phyloP scores from a whole-genome alignment of 768 basidiomycete species.

The Collybia mongolica region DNA sequence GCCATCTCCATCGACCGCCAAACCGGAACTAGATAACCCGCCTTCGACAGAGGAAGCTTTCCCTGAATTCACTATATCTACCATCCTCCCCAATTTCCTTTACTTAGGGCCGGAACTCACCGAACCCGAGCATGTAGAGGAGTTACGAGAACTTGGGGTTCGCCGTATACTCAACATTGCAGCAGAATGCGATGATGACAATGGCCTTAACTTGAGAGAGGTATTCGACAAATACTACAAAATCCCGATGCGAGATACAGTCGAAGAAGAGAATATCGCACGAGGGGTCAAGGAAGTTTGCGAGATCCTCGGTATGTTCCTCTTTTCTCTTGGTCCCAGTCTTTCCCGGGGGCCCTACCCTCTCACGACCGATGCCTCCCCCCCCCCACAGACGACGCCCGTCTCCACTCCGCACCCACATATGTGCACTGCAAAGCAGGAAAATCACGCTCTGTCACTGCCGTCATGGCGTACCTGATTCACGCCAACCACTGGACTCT shows the following conservation, averaged over 20 bases:
- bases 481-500: conserved; percentile 98
- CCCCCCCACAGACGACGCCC: conserved; percentile 73
- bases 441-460: conserved; percentile 93
- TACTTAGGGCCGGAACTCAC: conserved; percentile 90
- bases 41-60: conserved; percentile 61
- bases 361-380: not conserved
- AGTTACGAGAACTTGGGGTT: conserved; percentile 74
- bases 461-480: conserved; percentile 96
- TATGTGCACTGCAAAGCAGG: conserved; percentile 98
- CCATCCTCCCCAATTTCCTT: conserved; percentile 88
- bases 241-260: conserved; percentile 93
- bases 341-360: not conserved
- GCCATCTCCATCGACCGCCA: conserved; percentile 63
- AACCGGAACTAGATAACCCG: conserved; percentile 60
- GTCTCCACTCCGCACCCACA: conserved; percentile 82
- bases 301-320: conserved; percentile 74
- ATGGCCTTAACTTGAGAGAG: conserved; percentile 62
- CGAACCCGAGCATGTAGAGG: conserved; percentile 67
- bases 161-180: conserved; percentile 91
- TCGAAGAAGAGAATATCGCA: conserved; percentile 89
- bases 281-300: conserved; percentile 83
- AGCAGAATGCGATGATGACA: conserved; percentile 84
- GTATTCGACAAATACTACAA: conserved; percentile 82
- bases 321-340: not conserved
- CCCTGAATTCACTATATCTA: conserved; percentile 78